Conservation (phyloP, 768 basidiomycete species). For the Cystofilobasidium capitatum region DNA sequence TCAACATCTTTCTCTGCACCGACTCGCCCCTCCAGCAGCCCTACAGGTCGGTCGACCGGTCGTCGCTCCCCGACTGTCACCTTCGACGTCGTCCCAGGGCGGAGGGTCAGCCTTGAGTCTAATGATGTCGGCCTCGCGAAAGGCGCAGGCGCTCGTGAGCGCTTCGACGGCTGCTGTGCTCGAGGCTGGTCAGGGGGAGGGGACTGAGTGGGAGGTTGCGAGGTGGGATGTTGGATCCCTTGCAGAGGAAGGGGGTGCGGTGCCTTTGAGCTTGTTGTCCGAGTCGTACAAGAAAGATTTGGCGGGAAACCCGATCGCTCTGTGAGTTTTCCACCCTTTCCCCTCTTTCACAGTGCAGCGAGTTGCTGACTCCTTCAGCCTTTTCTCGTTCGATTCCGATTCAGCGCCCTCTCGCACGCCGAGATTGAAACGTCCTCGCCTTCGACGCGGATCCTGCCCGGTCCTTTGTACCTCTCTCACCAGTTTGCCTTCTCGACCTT, state of each 20-base stretch:
- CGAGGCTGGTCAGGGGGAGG: not conserved
- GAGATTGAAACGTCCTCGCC: slow-evolving; percentile 68
- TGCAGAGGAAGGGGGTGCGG: not conserved
- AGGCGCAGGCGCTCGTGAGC: not conserved
- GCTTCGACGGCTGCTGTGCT: not conserved
- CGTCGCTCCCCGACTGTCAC: not conserved
- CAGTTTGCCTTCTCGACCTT: slow-evolving; percentile 74
- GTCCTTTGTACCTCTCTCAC: slow-evolving; percentile 70
- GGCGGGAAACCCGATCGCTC: not conserved
- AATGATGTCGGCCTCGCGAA: slow-evolving; percentile 6
- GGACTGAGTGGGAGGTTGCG: not conserved
- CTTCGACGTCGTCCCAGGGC: not conserved
- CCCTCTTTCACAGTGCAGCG: not conserved
- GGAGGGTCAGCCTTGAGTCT: not conserved
- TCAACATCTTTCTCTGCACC: not conserved
- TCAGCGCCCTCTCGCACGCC: slow-evolving; percentile 63
- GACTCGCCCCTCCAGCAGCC: not conserved
- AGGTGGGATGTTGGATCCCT: not conserved
- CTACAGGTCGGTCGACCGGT: not conserved
- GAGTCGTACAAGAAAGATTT: not conserved
- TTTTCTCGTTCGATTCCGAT: not conserved
- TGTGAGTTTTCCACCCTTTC: not conserved
- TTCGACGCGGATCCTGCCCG: slow-evolving; percentile 54
- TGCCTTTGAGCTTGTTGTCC: not conserved
- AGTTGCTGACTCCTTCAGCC: not conserved